Evolutionary conservation across 1,284 basidiomycete species (phyloP).

Genomic region (Malassezia cuniculi): DNA sequence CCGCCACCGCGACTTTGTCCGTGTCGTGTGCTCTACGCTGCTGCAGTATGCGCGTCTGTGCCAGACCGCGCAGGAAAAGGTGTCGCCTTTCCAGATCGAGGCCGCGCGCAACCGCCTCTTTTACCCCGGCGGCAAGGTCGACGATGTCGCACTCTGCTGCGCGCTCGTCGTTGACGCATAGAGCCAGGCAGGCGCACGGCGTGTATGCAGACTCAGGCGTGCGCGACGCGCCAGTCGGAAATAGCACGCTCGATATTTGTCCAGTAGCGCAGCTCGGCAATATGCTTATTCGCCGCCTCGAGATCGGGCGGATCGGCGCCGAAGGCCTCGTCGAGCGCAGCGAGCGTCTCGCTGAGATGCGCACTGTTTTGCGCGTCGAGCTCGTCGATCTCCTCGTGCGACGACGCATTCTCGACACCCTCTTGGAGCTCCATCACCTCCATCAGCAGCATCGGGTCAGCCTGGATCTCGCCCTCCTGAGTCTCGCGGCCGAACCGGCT

Average conservation of each 20-base stretch:
- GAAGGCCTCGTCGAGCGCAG: conserved; percentile 23
- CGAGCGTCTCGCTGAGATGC: conserved; percentile 17
- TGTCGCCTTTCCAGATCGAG: conserved; percentile 49
- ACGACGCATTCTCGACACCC: conserved; percentile 26
- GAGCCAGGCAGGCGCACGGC: neutral
- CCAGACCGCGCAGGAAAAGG: conserved; percentile 53
- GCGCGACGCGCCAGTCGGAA: conserved; percentile 35
- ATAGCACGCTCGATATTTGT: conserved; percentile 40
- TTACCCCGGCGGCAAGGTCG: conserved; percentile 47
- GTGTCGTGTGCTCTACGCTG: conserved; percentile 23
- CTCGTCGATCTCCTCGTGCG: conserved; percentile 25
- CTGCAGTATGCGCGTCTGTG: conserved; percentile 29
- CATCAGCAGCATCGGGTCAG: conserved; percentile 34
- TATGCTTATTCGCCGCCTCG: conserved; percentile 18
- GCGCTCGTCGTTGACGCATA: conserved; percentile 5
- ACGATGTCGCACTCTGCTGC: conserved; percentile 50
- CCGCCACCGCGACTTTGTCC: conserved; percentile 29
- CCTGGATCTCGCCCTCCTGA: conserved; percentile 18
- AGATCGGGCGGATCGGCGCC: conserved; percentile 16
- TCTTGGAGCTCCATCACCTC: conserved; percentile 41
- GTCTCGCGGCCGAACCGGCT: conserved; percentile 19
- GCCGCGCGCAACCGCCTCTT: conserved; percentile 34
- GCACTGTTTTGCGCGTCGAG: conserved; percentile 22
- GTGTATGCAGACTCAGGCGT: conserved; percentile 16
- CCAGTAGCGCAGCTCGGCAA: conserved; percentile 39